Base-by-base conservation (phyloP, 768 basidiomycete species). In the Podaxis carcinomalis region DNA sequence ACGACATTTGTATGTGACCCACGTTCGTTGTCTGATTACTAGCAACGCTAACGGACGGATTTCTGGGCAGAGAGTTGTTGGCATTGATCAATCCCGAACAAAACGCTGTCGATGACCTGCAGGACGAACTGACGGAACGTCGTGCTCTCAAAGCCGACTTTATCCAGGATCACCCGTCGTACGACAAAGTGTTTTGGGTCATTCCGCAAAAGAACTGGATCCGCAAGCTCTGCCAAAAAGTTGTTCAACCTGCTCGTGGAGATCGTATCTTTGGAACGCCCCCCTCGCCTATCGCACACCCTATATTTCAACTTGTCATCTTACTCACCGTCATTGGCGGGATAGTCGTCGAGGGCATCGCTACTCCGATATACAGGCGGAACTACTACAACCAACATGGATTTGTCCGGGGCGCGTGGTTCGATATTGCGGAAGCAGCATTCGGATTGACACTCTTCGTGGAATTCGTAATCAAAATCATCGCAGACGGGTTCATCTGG, bases 401-500 rank as follows among this genome's bases (percentile, higher is more conserved):
- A 0, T 68, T 75, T 27, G 67, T 78, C n/a, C 83, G 88, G 5
- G 80, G 78, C 3, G 81, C 92, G 3, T 98, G 96, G 96, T 98
- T 94, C 72, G 89, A 92, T 68, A 75, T 95, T 56, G 83, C 87
- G 3, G 94, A 97, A 69, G 77, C 82, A 0, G 74, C 81, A 0
- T 88, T 97, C 60, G 89, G 88, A 0, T 74, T 88, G 64, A 74
- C 80, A 4, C 85, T 96, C 21, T 74, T 95, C 47, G 64, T 87
- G 59, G 96, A 98, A 69, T 94, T 95, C 67, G 56, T 89, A 64
- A 86, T 97, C 85, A 98, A 98, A 74, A 74, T 95, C 70, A 76
- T 93, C 51, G 96, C 96, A 1, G 96, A 98, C 68, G 96, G 96
- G 0, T 90, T 96, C 72, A 68, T 90, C 13, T 94, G 95, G 74